Conservation (phyloP, 495 filamentous ascomycete genomes). For the Aspergillus panamensis region DNA sequence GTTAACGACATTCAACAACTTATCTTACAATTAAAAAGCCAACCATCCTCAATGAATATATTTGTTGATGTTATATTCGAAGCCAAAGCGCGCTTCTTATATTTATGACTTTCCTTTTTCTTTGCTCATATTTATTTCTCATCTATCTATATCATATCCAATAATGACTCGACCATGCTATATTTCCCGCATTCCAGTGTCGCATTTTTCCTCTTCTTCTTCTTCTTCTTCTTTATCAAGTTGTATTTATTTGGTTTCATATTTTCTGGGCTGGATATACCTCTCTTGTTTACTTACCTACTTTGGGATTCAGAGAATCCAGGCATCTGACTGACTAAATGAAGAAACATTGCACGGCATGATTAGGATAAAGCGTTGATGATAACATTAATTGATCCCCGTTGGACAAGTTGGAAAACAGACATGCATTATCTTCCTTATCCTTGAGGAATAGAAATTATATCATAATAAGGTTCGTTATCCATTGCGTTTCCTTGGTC, state of each 20-base stretch:
- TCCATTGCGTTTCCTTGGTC: too few species aligned
- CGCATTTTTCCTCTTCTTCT: background rate
- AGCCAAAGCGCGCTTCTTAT: background rate
- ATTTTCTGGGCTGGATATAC: constrained; percentile 11
- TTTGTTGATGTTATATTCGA: constrained; percentile 1
- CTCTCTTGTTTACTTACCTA: constrained; percentile 4
- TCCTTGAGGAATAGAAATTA: background rate
- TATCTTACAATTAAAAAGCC: background rate
- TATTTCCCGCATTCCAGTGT: background rate
- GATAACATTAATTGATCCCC: background rate
- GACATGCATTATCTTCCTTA: background rate
- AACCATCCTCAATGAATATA: background rate
- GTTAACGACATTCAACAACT: constrained; percentile 2
- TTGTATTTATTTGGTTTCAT: constrained; percentile 5
- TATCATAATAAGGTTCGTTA: too few species aligned
- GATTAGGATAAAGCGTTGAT: background rate
- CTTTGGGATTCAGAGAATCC: constrained; percentile 7
- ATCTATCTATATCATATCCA: background rate
- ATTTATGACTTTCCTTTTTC: background rate
- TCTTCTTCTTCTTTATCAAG: background rate
- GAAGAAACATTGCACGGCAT: background rate
- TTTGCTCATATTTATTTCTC: background rate
- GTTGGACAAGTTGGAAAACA: background rate
- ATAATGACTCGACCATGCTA: constrained; percentile 5
- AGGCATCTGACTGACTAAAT: background rate